Evolutionary conservation across 2,329 filamentous ascomycete genomes (phyloP), one percentile per base, ranked within the genome.

Genomic region (Coniochaeta sp.): DNA sequence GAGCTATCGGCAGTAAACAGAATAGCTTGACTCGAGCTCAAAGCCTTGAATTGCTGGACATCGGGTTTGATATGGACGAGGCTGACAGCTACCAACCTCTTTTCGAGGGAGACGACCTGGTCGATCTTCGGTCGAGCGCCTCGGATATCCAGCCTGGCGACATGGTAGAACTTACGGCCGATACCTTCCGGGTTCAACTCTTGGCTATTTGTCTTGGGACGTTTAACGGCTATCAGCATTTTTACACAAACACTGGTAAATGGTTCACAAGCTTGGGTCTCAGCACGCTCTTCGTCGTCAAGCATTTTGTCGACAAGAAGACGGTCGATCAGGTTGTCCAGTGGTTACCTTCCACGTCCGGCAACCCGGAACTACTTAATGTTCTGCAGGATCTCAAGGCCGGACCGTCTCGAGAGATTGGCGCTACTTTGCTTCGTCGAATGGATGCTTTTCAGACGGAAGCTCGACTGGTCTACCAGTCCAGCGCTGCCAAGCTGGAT

Each of bases 181-280:
- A 3, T 61, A 67, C 30, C 61, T 68, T 52, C 63, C 65, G 79
- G 28, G 71, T 78, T 22, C 77, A 79, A 4, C 63, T 82, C 17
- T 72, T 86, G 52, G 83, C 77, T 14, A 68, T 86, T 52, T 83
- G 80, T 63, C 72, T 86, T 8, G 82, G 82, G 16, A 76, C 72
- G 58, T 76, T 81, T 63, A 76, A 79, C 42, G 77, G 77, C 19
- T 72, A 78, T 47, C 74, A 83, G 64, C 81, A 85, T 67, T 84
- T 80, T 67, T 85, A 84, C 68, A 78, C 79, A 32, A 75, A 69
- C 63, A 79, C 75, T 17, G 83, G 82, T 63, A 79, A 77, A 65
- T 79, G 77, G 72, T 79, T 83, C 67, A 75, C 75, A 9, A 75
- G 74, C 58, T 60, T 75, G 40, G 72, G 72, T 17, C 69, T 81